Percentiles rank a stretch among this genome's conserved stretches.
Conservation (phyloP, 495 filamentous ascomycete species). For the Talaromyces adpressus region DNA sequence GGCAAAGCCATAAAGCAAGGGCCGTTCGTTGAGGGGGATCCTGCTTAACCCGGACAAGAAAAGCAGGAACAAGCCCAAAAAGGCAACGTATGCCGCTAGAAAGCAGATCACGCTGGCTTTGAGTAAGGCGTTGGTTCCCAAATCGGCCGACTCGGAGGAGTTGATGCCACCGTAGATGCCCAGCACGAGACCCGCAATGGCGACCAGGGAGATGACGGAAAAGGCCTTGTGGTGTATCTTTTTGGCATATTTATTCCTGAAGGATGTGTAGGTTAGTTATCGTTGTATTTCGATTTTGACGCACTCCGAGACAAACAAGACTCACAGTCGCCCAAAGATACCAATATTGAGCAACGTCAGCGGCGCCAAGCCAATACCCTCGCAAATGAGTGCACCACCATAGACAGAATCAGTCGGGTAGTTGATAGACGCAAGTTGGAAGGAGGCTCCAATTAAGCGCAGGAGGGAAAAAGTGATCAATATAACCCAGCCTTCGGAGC, state of each 20-base stretch:
- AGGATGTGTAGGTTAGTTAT: not conserved
- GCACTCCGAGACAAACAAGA: not conserved
- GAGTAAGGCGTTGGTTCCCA: not conserved
- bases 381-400: not conserved
- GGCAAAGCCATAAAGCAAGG: not conserved
- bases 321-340: not conserved
- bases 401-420: not conserved
- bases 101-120: slow-evolving; percentile 2
- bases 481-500: slow-evolving; percentile 1
- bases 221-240: not conserved
- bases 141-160: not conserved
- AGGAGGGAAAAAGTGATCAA: not conserved
- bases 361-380: not conserved
- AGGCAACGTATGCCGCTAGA: not conserved
- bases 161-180: slow-evolving; percentile 1
- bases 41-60: not conserved
- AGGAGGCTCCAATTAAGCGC: not conserved
- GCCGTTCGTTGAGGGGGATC: not conserved
- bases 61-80: not conserved
- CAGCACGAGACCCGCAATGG: not conserved
- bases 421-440: not conserved
- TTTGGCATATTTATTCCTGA: slow-evolving; percentile 1
- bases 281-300: not conserved
- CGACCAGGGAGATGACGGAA: not conserved
- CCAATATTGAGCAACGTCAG: not conserved